Conservation (phyloP, 306 rosid genomes). For the Pyrus communis region DNA sequence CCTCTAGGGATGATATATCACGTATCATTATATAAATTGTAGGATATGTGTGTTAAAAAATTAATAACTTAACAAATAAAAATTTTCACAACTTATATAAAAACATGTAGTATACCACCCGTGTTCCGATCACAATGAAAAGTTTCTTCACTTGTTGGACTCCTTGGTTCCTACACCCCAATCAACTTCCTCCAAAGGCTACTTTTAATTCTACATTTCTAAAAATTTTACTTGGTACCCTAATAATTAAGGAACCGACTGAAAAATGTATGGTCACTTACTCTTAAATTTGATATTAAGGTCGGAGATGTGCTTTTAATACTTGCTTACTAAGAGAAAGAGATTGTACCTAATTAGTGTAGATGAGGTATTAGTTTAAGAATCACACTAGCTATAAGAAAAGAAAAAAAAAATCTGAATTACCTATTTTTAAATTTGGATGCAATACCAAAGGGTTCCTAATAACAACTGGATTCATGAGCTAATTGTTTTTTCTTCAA, state of each 20-base stretch:
- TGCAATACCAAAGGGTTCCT: neutral
- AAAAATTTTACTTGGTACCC: neutral
- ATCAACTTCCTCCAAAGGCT: neutral
- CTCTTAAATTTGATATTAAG: neutral
- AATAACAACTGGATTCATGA: neutral
- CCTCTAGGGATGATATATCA: no score
- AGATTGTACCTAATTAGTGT: neutral
- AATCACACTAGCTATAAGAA: neutral
- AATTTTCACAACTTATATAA: no score
- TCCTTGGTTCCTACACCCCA: neutral
- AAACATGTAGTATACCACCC: no score
- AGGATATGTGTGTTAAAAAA: no score
- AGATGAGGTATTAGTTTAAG: neutral
- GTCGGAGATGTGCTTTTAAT: neutral
- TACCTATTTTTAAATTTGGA: neutral
- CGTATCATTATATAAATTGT: no score
- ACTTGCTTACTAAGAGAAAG: neutral
- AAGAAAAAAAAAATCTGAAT: neutral
- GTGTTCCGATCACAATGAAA: no score
- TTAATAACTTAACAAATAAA: no score
- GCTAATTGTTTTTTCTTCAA: neutral
- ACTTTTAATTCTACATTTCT: neutral
- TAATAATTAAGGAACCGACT: neutral
- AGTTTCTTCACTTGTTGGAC: neutral
- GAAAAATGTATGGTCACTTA: no score